Conservation (phyloP, 2,329 filamentous ascomycete genomes). For the Incumbomyces delicatus region DNA sequence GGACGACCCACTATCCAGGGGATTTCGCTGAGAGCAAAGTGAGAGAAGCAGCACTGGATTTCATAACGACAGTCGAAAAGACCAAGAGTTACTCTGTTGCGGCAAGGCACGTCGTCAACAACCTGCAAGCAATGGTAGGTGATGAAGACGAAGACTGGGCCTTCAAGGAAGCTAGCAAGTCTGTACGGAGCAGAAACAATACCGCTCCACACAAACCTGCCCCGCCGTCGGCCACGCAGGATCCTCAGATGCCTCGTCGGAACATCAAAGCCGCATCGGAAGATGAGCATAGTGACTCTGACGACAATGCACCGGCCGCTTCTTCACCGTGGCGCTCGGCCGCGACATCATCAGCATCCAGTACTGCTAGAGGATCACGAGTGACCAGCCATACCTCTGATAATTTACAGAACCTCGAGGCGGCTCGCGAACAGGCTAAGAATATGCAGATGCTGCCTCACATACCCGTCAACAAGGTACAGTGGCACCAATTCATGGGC, state of each 20-base stretch:
- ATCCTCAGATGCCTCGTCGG: constrained; percentile 28
- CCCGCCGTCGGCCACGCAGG: constrained; percentile 11
- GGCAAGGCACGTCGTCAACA: constrained; percentile 68
- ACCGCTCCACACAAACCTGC: constrained; percentile 9
- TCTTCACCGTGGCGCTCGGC: constrained; percentile 30
- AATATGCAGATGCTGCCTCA: constrained; percentile 60
- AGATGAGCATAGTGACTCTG: constrained; percentile 9
- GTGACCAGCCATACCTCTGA: constrained; percentile 33
- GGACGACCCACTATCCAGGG: constrained; percentile 81
- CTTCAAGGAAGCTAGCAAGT: constrained; percentile 54
- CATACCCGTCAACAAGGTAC: constrained; percentile 66
- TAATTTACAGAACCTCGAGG: constrained; percentile 50
- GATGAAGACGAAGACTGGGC: constrained; percentile 93
- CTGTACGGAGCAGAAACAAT: constrained; percentile 7
- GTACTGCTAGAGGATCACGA: constrained; percentile 29
- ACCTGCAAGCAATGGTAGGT: constrained; percentile 64
- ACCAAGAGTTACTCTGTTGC: constrained; percentile 77
- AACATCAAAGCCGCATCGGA: constrained; percentile 23
- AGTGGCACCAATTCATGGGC: constrained; percentile 86
- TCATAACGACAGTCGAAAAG: constrained; percentile 63
- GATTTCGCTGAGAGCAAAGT: constrained; percentile 79
- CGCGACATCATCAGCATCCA: constrained; percentile 31
- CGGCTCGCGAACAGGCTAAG: constrained; percentile 69
- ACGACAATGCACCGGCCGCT: constrained; percentile 28
- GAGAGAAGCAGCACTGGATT: constrained; percentile 60